Evolutionary conservation across 2,329 filamentous ascomycete species (phyloP).

Genomic region (Colletotrichum costaricense): DNA sequence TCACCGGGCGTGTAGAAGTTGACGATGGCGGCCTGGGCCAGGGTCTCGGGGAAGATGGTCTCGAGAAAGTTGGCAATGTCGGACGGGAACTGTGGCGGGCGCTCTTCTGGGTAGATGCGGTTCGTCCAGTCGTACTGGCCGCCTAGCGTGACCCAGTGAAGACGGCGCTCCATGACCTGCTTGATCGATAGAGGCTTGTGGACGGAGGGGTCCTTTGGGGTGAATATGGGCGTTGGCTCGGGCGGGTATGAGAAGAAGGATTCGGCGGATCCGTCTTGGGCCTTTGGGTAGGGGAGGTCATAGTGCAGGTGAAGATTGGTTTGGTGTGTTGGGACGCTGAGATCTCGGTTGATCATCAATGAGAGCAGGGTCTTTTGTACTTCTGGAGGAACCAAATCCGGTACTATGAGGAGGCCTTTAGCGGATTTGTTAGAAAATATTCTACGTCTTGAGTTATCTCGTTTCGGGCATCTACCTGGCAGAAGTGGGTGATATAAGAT

Average conservation of each 20-base stretch:
- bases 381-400: conserved; percentile 75
- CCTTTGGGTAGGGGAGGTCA: conserved; percentile 68
- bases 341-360: conserved; percentile 80
- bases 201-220: conserved; percentile 76
- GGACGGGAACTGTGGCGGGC: conserved; percentile 77
- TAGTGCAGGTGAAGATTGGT: conserved; percentile 94
- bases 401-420: conserved; percentile 82
- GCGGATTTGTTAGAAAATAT: neutral
- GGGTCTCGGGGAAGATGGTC: conserved; percentile 79
- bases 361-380: conserved; percentile 79
- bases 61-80: conserved; percentile 78
- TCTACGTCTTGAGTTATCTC: neutral
- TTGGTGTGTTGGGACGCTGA: conserved; percentile 78
- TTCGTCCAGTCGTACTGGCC: conserved; percentile 97
- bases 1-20: conserved; percentile 94
- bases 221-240: conserved; percentile 64
- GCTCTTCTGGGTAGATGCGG: conserved; percentile 79
- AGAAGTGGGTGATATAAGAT: conserved; percentile 75
- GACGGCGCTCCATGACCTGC: conserved; percentile 79
- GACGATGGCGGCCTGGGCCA: conserved; percentile 89
- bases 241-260: conserved; percentile 68
- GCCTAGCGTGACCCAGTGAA: conserved; percentile 94
- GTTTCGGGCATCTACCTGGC: conserved; percentile 66
- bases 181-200: conserved; percentile 79
- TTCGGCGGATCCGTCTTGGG: conserved; percentile 10